Percentiles rank a stretch among this genome's conserved stretches.
phyloP scores from a whole-genome alignment of 148 eudicot genomes.

The Gaultheria prostrata region DNA sequence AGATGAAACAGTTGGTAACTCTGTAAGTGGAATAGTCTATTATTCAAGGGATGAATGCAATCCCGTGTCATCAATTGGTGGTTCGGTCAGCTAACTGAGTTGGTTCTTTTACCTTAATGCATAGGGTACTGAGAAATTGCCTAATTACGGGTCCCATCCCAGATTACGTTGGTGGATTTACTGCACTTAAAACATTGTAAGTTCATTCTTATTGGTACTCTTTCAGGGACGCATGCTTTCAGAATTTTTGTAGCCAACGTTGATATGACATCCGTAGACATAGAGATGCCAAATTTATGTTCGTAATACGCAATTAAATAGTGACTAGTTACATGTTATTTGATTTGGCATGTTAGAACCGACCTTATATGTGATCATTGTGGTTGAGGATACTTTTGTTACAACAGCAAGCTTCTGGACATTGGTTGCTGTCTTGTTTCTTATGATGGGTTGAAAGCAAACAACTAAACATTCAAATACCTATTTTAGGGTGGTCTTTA shows the following conservation, averaged over 20 bases:
- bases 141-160: constrained; percentile 56
- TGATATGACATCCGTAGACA: constrained; percentile 4
- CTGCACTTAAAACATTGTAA: constrained; percentile 22
- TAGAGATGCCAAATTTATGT: neutral
- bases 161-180: constrained; percentile 36
- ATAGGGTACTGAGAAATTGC: constrained; percentile 77
- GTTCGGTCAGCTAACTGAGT: neutral
- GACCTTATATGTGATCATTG: neutral
- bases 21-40: constrained; percentile 45
- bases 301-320: neutral
- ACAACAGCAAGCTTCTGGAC: constrained; percentile 1
- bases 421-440: neutral
- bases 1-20: constrained; percentile 26
- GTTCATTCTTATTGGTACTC: neutral
- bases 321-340: neutral
- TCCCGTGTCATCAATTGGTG: neutral
- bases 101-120: constrained; percentile 11
- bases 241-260: neutral
- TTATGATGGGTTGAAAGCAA: neutral
- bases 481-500: neutral
- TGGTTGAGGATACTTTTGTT: neutral
- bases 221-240: neutral
- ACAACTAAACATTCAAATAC: neutral
- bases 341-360: neutral
- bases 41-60: neutral